Evolutionary conservation across 768 basidiomycete species (phyloP).

Genomic region (Punctularia strigosozonata): DNA sequence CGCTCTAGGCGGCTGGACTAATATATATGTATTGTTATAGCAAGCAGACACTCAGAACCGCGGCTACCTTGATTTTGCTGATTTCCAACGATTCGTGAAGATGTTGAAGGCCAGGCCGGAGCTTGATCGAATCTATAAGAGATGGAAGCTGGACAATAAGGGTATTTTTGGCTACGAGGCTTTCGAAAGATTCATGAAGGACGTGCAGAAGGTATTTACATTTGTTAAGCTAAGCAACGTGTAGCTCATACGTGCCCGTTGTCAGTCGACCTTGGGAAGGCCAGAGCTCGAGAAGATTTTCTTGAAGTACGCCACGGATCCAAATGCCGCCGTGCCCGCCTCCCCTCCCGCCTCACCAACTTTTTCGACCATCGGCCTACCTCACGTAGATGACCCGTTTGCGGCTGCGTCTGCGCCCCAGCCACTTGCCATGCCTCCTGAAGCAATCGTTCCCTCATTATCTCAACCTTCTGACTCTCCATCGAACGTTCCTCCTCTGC

Average conservation of each 20-base stretch:
- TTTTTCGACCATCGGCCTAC: too few species aligned
- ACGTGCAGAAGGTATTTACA: conserved; percentile 34
- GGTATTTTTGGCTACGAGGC: conserved; percentile 24
- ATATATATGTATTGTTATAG: conserved; percentile 21
- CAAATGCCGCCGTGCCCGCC: conserved; percentile 3
- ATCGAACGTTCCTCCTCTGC: too few species aligned
- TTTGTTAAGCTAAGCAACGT: conserved; percentile 1
- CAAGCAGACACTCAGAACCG: conserved; percentile 45
- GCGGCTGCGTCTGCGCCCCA: too few species aligned
- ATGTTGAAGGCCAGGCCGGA: conserved; percentile 79
- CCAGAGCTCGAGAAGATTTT: conserved; percentile 25
- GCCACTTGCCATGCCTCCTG: too few species aligned
- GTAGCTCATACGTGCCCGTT: conserved; percentile 2
- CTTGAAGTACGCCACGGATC: conserved; percentile 20
- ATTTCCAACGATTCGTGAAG: conserved; percentile 77
- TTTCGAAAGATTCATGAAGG: conserved; percentile 41
- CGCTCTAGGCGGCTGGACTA: neutral
- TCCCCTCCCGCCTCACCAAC: too few species aligned
- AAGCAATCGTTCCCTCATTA: too few species aligned
- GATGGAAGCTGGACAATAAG: conserved; percentile 18
- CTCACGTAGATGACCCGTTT: too few species aligned
- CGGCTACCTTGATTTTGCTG: conserved; percentile 60
- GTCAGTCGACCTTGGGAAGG: conserved; percentile 18
- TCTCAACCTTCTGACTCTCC: too few species aligned
- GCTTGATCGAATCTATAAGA: conserved; percentile 51